Evolutionary conservation across 75 land plant genomes (phyloP), one percentile per base, ranked within the genome.

Genomic region (Azolla pinnata): DNA sequence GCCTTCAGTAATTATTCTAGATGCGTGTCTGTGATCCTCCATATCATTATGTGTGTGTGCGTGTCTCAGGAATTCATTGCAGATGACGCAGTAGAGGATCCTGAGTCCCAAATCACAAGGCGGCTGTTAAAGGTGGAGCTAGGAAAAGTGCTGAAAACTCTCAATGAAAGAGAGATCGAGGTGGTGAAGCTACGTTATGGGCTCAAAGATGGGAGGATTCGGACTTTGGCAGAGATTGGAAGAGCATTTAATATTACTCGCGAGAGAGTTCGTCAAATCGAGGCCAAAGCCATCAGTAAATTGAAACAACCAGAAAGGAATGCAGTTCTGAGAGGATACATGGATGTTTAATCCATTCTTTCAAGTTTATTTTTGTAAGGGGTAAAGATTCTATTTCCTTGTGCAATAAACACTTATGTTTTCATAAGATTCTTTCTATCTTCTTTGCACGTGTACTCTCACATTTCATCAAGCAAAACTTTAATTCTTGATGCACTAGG

Each of bases 181-280:
- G 77, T 90, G 42, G 31, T 90, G 35, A 44, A 61, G 32, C 44
- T 86, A 31, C 69, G 96, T 9, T 79, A 76, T 64, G 90, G 96
- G 21, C 47, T 90, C 16, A 71, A 56, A 12, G 82, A 77, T 59
- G 73, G 68, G 1, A 73, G 58, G 21, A 24, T 60, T 35, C 80
- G 63, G 55, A 80, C 96, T 2, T 74, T 89, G 33, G 72, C 49
- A 23, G 90, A 89, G 62, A 77, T 85, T 38, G 88, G 86, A 16
- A 65, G 21, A 33, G 17, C 70, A 44, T 75, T 74, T 30, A 46
- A 46, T 10, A 72, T 83, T 5, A 76, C 82, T 45, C 78, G 82
- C 26, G 96, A 90, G 55, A 69, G 96, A 77, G 74, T 90, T 40
- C 59, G 87, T 9, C 82, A 70, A 34, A 67, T 85, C 44, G 86